Conservation (phyloP, 2,329 filamentous ascomycete species). For the Teratosphaeria viscida region DNA sequence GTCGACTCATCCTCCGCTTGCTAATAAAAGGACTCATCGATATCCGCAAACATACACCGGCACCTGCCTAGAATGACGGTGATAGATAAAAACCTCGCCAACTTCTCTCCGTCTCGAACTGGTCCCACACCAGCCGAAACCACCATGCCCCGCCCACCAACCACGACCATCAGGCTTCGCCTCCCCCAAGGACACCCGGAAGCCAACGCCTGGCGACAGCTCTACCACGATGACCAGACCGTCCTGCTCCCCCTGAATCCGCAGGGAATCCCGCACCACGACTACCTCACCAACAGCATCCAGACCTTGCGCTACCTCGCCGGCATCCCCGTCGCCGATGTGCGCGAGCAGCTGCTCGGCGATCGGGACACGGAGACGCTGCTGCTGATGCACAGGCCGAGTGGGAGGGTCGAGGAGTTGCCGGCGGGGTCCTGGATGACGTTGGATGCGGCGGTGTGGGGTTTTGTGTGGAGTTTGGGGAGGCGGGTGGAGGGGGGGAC, state of each 20-base stretch:
- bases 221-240: neutral
- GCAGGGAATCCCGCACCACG: neutral
- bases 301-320: neutral
- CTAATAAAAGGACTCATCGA: too few relatives aligned
- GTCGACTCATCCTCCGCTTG: too few relatives aligned
- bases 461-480: too few relatives aligned
- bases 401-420: neutral
- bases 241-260: neutral
- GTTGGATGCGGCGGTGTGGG: neutral
- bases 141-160: neutral
- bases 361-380: neutral
- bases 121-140: neutral
- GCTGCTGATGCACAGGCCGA: neutral
- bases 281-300: neutral
- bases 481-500: too few relatives aligned
- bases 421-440: neutral
- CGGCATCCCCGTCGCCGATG: neutral
- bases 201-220: neutral
- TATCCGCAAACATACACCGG: too few relatives aligned
- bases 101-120: too few relatives aligned
- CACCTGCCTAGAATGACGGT: too few relatives aligned
- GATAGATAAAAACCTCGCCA: too few relatives aligned
- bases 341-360: neutral
- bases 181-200: neutral
- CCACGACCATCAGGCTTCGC: neutral